Evolutionary conservation across 495 filamentous ascomycete species (phyloP).

Genomic region (Podospora australis): DNA sequence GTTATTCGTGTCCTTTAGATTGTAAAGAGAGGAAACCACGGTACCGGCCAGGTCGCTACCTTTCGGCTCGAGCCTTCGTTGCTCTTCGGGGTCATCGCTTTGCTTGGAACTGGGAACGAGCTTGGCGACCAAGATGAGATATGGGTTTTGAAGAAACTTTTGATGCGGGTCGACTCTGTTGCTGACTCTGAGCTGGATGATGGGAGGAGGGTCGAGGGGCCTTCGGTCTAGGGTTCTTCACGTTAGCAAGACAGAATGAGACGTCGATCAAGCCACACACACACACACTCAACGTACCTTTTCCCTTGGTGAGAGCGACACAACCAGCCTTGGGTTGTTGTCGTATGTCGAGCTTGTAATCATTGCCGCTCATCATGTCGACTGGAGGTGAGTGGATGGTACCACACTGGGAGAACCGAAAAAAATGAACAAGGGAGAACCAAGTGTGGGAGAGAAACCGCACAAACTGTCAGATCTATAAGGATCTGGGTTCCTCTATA

Average conservation of each 20-base stretch:
- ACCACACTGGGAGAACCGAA: too few species aligned
- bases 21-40: conserved; percentile 84
- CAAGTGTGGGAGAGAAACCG: too few species aligned
- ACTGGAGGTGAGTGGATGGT: too few species aligned
- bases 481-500: too few species aligned
- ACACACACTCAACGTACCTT: conserved; percentile 39
- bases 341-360: conserved; percentile 50
- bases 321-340: conserved; percentile 62
- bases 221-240: conserved; percentile 95
- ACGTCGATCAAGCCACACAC: not conserved
- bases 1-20: conserved; percentile 87
- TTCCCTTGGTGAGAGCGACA: conserved; percentile 68
- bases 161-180: conserved; percentile 65
- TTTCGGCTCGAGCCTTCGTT: conserved; percentile 35
- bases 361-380: conserved; percentile 6
- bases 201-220: conserved; percentile 90
- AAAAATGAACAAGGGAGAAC: too few species aligned
- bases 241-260: not conserved
- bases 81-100: conserved; percentile 41
- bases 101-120: conserved; percentile 41
- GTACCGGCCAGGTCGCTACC: conserved; percentile 58
- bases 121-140: conserved; percentile 62
- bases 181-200: conserved; percentile 74
- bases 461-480: too few species aligned
- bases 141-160: conserved; percentile 60